phyloP scores from a whole-genome alignment of 768 basidiomycete species.

The Boletus rubroflammeus region DNA sequence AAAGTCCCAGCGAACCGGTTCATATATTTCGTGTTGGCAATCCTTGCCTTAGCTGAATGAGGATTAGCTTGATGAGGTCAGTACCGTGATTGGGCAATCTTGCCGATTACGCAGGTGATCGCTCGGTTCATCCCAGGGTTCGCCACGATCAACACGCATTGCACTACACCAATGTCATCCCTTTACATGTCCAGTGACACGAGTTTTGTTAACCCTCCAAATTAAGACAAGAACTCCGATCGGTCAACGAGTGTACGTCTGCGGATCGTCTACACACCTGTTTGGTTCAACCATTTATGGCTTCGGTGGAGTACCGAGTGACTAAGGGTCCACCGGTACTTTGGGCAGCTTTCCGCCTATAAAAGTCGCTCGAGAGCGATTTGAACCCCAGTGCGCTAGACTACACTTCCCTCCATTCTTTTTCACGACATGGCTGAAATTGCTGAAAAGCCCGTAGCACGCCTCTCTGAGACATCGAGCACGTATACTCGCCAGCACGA shows the following conservation, averaged over 20 bases:
- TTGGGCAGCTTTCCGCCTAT: constrained; percentile 11
- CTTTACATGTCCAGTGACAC: not conserved
- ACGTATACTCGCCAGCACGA: constrained; percentile 9
- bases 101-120: constrained; percentile 12
- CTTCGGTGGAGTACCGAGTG: not conserved
- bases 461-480: constrained; percentile 20
- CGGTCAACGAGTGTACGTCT: not conserved
- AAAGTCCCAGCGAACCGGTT: constrained; percentile 6
- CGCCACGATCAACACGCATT: not conserved
- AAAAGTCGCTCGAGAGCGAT: constrained; percentile 12
- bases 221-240: constrained; percentile 7
- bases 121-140: not conserved
- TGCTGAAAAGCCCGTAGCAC: constrained; percentile 14
- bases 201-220: not conserved
- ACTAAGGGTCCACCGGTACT: not conserved
- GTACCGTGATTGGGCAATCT: not conserved
- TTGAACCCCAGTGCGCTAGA: not conserved
- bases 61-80: constrained; percentile 8
- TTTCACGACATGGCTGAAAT: constrained; percentile 21
- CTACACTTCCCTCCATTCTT: not conserved
- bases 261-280: not conserved
- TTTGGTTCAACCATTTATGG: constrained; percentile 4
- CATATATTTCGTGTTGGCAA: not conserved
- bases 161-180: not conserved
- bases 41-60: not conserved